Conservation (phyloP, 2,329 filamentous ascomycete species). For the Pseudodiploospora longispora region DNA sequence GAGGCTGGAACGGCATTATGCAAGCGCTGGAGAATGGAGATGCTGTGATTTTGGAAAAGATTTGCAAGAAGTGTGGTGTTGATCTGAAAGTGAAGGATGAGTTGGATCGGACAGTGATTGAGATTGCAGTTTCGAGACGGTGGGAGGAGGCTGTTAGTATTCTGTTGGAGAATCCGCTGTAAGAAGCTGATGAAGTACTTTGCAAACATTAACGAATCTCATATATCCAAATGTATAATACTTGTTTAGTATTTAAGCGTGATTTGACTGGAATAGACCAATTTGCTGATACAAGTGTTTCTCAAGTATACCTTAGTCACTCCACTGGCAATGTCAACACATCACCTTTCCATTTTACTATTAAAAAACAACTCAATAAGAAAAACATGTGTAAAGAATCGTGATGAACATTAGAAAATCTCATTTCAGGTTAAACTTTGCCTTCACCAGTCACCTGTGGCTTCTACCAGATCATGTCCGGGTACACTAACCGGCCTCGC, state of each 20-base stretch:
- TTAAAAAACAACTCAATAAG: no score
- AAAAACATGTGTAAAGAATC: no score
- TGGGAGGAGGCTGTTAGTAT: slow-evolving; percentile 50
- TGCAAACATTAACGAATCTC: slow-evolving; percentile 1
- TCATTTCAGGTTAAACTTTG: no score
- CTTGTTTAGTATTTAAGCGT: not conserved
- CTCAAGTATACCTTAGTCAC: no score
- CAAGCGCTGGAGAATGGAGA: slow-evolving; percentile 60
- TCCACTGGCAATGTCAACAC: no score
- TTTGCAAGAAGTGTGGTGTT: slow-evolving; percentile 41
- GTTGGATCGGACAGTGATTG: slow-evolving; percentile 42
- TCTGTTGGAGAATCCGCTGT: slow-evolving; percentile 29
- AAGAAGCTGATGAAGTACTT: not conserved
- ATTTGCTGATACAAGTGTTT: no score
- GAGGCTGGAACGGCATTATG: slow-evolving; percentile 58
- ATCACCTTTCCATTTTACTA: no score
- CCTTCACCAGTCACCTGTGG: no score
- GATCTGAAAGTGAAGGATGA: slow-evolving; percentile 48
- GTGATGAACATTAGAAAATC: no score
- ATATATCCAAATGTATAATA: not conserved
- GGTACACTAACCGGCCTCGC: no score
- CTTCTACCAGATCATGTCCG: no score
- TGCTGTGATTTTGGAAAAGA: slow-evolving; percentile 40
- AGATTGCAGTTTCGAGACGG: slow-evolving; percentile 49
- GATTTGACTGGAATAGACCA: no score